These are phyloP conservation scores for Diaporthe citriasiana DNA, from an alignment of 2,329 filamentous ascomycete species.

Conservation along the genomic window DNA sequence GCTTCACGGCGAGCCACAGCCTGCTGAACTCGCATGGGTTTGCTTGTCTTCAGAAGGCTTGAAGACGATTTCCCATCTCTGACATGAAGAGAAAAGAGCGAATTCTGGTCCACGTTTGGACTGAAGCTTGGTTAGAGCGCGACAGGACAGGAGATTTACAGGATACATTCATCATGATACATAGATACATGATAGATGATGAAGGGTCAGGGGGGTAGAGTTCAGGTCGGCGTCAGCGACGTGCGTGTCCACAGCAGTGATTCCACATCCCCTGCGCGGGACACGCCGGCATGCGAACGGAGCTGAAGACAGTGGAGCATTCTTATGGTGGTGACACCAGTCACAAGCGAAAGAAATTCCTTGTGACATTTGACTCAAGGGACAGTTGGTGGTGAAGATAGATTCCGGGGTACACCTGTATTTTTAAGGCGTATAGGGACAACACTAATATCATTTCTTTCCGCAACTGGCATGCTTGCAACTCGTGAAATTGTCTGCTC, in stretches of 20 bases:
- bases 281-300: not conserved
- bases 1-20: conserved; percentile 72
- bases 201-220: not conserved
- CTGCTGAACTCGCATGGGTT: conserved; percentile 49
- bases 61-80: not conserved
- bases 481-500: conserved; percentile 5
- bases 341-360: not conserved
- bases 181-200: not conserved
- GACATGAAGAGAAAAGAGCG: not conserved
- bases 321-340: not conserved
- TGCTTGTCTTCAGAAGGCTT: conserved; percentile 34
- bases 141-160: not conserved
- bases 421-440: conserved; percentile 2
- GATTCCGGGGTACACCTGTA: not conserved
- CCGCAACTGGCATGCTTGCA: not conserved
- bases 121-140: not conserved
- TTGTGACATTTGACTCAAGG: not conserved
- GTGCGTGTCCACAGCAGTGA: conserved; percentile 16
- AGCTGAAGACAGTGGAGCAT: not conserved
- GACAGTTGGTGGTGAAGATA: conserved; percentile 1
- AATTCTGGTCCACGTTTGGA: not conserved
- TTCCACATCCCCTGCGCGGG: not conserved
- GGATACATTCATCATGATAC: conserved; percentile 19
- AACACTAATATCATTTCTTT: not conserved
- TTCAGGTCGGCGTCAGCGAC: conserved; percentile 8